phyloP scores from a whole-genome alignment of 192 early-diverging fungal genomes.

The Phlyctochytrium planicorne region DNA sequence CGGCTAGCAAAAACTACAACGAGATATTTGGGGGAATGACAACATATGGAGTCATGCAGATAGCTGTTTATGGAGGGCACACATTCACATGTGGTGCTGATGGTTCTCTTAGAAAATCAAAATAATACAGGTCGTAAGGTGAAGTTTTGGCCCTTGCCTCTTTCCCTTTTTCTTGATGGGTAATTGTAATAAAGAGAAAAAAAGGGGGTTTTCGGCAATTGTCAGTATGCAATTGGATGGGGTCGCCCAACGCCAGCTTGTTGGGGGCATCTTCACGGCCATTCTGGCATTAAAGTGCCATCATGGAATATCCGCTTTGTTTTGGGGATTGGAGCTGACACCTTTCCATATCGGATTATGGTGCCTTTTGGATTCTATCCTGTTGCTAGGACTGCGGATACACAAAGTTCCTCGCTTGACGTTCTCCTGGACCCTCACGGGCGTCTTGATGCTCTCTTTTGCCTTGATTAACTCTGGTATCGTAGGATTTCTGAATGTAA shows the following conservation, averaged over 20 bases:
- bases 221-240: too few relatives aligned
- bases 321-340: slow-evolving; percentile 1
- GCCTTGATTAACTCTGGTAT: slow-evolving; percentile 12
- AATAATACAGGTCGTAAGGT: too few relatives aligned
- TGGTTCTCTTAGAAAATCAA: slow-evolving; percentile 35
- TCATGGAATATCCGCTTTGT: slow-evolving; percentile 14
- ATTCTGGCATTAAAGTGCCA: slow-evolving; percentile 26
- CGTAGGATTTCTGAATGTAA: slow-evolving; percentile 7
- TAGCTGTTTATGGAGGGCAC: slow-evolving; percentile 47
- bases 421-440: slow-evolving; percentile 17
- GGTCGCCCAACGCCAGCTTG: slow-evolving; percentile 32
- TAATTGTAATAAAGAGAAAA: too few relatives aligned
- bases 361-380: slow-evolving; percentile 9
- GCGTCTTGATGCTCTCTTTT: not conserved
- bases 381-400: slow-evolving; percentile 6
- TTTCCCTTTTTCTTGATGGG: too few relatives aligned
- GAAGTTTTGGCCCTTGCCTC: too few relatives aligned
- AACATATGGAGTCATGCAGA: slow-evolving; percentile 66
- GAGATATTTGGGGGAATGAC: slow-evolving; percentile 34
- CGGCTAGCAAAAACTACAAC: not conserved
- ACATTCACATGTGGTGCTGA: slow-evolving; percentile 65
- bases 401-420: slow-evolving; percentile 6
- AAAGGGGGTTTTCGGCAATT: too few relatives aligned
- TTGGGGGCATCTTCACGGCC: slow-evolving; percentile 7
- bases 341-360: slow-evolving; percentile 8